Percentiles rank a stretch among this genome's conserved stretches.
phyloP scores from a whole-genome alignment of 2,329 filamentous ascomycete species.

The Massarina eburnea region DNA sequence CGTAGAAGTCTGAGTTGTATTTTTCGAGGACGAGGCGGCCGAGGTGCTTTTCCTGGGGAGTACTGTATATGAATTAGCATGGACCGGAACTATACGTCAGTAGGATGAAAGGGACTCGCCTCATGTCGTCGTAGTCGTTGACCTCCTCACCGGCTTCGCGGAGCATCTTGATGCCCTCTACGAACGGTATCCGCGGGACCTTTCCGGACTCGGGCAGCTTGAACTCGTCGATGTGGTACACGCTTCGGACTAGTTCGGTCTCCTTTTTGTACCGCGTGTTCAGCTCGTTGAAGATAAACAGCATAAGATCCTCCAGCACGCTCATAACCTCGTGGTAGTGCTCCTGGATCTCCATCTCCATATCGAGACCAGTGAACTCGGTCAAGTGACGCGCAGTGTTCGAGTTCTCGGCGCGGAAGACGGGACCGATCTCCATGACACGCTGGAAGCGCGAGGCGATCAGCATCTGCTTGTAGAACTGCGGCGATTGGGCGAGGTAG shows the following conservation, averaged over 20 bases:
- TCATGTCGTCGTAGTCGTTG: constrained; percentile 75
- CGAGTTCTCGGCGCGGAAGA: constrained; percentile 84
- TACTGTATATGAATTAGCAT: constrained; percentile 46
- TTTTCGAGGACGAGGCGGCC: constrained; percentile 84
- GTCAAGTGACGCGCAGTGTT: constrained; percentile 86
- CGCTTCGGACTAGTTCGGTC: constrained; percentile 68
- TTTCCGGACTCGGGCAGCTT: constrained; percentile 73
- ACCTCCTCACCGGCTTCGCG: constrained; percentile 77
- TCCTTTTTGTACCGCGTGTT: constrained; percentile 67
- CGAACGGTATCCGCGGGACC: constrained; percentile 75
- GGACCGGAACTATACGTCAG: not conserved
- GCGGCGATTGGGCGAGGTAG: constrained; percentile 76
- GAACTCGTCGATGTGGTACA: constrained; percentile 78
- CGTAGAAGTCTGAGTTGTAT: constrained; percentile 94
- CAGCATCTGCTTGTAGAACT: constrained; percentile 87
- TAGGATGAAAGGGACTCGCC: constrained; percentile 24
- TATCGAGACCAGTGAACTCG: constrained; percentile 85
- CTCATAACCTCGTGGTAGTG: constrained; percentile 74
- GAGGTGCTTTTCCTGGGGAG: constrained; percentile 83
- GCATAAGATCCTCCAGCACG: constrained; percentile 72
- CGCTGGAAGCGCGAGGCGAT: constrained; percentile 77
- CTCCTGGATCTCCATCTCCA: constrained; percentile 86
- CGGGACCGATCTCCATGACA: constrained; percentile 76
- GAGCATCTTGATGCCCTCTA: constrained; percentile 75
- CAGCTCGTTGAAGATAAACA: constrained; percentile 78